Percentiles rank a stretch among this genome's conserved stretches.
Evolutionary conservation across 2,329 filamentous ascomycete species (phyloP).

Genomic region (Xylariaceae sp.): DNA sequence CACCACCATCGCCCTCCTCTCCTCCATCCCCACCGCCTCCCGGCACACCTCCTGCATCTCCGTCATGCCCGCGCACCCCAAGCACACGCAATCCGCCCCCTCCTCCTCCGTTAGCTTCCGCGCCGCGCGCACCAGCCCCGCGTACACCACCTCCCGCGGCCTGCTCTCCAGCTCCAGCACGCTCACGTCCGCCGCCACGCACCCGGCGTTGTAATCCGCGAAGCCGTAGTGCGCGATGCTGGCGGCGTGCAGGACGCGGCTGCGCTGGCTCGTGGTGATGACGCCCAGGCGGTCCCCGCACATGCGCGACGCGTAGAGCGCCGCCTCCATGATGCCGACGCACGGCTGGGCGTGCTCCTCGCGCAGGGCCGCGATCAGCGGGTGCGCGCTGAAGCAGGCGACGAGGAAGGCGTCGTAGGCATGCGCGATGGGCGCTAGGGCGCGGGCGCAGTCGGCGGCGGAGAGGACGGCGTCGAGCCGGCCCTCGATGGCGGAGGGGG

Average conservation of each 20-base stretch:
- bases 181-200: constrained; percentile 33
- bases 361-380: constrained; percentile 39
- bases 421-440: constrained; percentile 37
- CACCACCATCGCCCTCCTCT: constrained; percentile 39
- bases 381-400: constrained; percentile 45
- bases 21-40: constrained; percentile 38
- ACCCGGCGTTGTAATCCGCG: constrained; percentile 32
- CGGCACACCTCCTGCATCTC: constrained; percentile 40
- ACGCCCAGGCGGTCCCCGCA: constrained; percentile 43
- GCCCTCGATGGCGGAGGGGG: constrained; percentile 47
- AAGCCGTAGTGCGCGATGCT: constrained; percentile 36
- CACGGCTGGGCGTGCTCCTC: constrained; percentile 41
- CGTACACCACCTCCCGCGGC: constrained; percentile 33
- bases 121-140: constrained; percentile 34
- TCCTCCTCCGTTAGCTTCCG: constrained; percentile 31
- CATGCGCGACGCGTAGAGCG: constrained; percentile 35
- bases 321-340: constrained; percentile 48
- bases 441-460: constrained; percentile 42
- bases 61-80: constrained; percentile 47
- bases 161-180: constrained; percentile 40
- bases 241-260: constrained; percentile 35
- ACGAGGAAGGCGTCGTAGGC: constrained; percentile 40
- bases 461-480: constrained; percentile 45
- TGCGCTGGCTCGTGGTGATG: constrained; percentile 35
- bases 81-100: constrained; percentile 29